Evolutionary conservation across 805 yeast species (phyloP), one percentile per base, ranked within the genome.

Genomic region (Nematodospora valgi): DNA sequence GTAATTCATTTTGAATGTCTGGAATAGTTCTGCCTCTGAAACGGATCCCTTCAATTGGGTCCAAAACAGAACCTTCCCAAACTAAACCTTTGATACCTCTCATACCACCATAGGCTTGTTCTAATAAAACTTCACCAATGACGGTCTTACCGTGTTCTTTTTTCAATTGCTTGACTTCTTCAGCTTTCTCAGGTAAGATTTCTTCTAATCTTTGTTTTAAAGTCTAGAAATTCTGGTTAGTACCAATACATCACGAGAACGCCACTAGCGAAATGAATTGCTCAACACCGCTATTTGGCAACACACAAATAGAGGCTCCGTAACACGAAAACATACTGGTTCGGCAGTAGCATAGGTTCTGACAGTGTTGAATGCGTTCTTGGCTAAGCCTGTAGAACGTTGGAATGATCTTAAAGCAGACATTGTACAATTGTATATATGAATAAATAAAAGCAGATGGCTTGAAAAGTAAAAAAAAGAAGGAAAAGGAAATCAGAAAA

Each of bases 161-260:
- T 69, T 91, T 88, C 64, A 91, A 80, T 54, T 80, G 77, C 72
- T 83, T 85, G 67, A 93, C 82, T 72, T 88, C 86, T 64, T 87
- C 96, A 51, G 84, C 84, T 73, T 86, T 86, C 56, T 77, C 88
- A 48, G 98, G 98, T 62, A 89, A 78, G 48, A 86, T 73, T 59
- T 86, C 95, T 38, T 88, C 94, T 60, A 93, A 89, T 62, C 95
- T 82, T 68, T 93, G 95, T 69, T 93, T 93, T 54, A 93, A 76
- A 46, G 96, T 81, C 74, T 76, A 58, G 37, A 56, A 12, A 19
- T 11, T 9, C 23, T 21, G 10, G 48, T 45, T 45, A 45, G 47
- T 45, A 44, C 19, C 27, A 19, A n/a, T 23, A 12, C 36, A 6
- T 25, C 13, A 5, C 17, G n/a, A 14, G 17, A 27, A n/a, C n/a